Conservation (phyloP, 1,139 yeast species). For the Geotrichum citri-aurantii region DNA sequence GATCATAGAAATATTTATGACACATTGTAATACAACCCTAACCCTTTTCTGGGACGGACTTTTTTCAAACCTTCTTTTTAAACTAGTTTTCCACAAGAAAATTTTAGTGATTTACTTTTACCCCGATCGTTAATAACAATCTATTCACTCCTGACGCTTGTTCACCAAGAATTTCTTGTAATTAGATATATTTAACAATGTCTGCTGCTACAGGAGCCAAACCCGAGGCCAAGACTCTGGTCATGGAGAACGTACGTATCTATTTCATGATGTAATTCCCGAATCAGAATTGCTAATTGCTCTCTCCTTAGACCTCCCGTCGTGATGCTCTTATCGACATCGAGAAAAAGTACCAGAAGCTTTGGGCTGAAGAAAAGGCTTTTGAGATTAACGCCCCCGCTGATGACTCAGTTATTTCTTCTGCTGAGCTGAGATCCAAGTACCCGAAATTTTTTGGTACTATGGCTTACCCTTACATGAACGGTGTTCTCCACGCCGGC, state of each 20-base stretch:
- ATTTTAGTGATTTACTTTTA: neutral
- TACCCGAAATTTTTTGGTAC: constrained; percentile 86
- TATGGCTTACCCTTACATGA: constrained; percentile 99
- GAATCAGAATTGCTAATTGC: neutral
- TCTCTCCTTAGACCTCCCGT: constrained; percentile 55
- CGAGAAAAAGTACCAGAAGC: constrained; percentile 81
- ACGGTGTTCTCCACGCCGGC: constrained; percentile 97
- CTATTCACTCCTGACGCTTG: neutral
- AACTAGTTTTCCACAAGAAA: neutral
- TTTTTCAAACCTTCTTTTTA: neutral
- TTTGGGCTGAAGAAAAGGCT: constrained; percentile 79
- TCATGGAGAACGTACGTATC: constrained; percentile 39
- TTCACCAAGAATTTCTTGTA: neutral
- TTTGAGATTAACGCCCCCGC: constrained; percentile 90
- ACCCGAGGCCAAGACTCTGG: constrained; percentile 34
- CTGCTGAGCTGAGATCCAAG: constrained; percentile 67
- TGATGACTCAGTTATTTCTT: constrained; percentile 53
- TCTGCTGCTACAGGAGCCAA: constrained; percentile 16
- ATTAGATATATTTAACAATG: constrained; percentile 8
- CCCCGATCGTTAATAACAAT: neutral
- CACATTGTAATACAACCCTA: neutral
- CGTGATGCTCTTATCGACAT: constrained; percentile 88
- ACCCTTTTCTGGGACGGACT: neutral
- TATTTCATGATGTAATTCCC: neutral
- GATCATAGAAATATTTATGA: constrained; percentile 28